These are phyloP conservation scores for Plasmodium yoelii DNA, from an alignment of 169 alveolate species.

Conservation along the genomic window DNA sequence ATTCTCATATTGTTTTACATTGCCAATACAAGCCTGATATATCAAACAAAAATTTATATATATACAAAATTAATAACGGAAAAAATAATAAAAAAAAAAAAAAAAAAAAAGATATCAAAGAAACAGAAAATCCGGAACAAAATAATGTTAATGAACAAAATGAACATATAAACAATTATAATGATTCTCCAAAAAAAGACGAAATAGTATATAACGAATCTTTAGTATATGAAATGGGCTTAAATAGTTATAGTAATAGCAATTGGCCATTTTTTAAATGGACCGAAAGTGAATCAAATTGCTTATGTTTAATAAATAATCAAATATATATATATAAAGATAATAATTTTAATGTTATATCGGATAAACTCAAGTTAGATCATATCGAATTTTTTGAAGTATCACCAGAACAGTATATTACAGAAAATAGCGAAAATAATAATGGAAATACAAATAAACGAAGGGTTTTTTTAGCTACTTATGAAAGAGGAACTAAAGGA, in stretches of 20 bases:
- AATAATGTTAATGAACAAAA: neutral
- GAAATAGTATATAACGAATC: conserved; percentile 13
- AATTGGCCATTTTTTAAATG: conserved; percentile 72
- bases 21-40: conserved; percentile 69
- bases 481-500: conserved; percentile 62
- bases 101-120: conserved; percentile 12
- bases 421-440: too few species aligned
- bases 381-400: conserved; percentile 57
- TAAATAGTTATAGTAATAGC: conserved; percentile 39
- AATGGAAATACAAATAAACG: conserved; percentile 13
- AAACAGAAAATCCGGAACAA: neutral
- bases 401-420: conserved; percentile 40
- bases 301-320: conserved; percentile 21
- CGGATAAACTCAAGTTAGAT: conserved; percentile 14
- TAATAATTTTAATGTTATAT: conserved; percentile 4
- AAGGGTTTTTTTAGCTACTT: conserved; percentile 27
- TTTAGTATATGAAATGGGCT: conserved; percentile 14
- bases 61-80: conserved; percentile 6
- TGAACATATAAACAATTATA: neutral
- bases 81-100: conserved; percentile 24
- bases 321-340: conserved; percentile 35
- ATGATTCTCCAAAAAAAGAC: neutral
- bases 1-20: conserved; percentile 40
- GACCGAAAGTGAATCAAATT: conserved; percentile 48
- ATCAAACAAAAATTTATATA: conserved; percentile 19